These are phyloP conservation scores for Xylaria sp. DNA, from an alignment of 2,329 filamentous ascomycete species.

Conservation along the genomic window DNA sequence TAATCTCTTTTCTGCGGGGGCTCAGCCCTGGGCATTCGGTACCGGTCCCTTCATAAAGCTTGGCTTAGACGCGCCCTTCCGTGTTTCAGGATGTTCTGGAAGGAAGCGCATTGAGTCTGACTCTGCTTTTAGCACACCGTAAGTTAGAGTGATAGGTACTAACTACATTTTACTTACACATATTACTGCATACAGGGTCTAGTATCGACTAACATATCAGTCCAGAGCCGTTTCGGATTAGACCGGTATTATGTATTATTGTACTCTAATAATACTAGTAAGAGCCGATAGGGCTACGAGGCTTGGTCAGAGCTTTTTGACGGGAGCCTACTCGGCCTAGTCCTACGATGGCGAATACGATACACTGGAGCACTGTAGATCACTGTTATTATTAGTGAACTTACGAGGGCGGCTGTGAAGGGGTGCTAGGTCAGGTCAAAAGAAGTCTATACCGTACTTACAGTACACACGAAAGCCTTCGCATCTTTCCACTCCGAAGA, in stretches of 20 bases:
- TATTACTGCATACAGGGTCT: slow-evolving; percentile 1
- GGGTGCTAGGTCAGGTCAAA: not conserved
- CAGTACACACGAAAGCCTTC: not conserved
- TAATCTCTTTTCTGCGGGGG: slow-evolving; percentile 11
- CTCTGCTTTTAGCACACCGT: slow-evolving; percentile 23
- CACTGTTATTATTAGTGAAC: slow-evolving; percentile 26
- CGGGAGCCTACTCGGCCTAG: slow-evolving; percentile 19
- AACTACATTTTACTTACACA: no score
- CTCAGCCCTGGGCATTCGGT: not conserved
- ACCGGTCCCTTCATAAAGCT: slow-evolving; percentile 27
- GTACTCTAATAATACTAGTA: not conserved
- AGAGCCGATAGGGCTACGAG: slow-evolving; percentile 21
- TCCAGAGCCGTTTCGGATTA: slow-evolving; percentile 1
- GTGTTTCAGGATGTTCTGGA: slow-evolving; percentile 37
- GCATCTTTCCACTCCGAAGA: not conserved
- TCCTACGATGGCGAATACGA: slow-evolving; percentile 7
- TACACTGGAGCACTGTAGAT: slow-evolving; percentile 22
- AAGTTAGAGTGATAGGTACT: not conserved
- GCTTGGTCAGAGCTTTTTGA: slow-evolving; percentile 10
- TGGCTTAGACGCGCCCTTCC: slow-evolving; percentile 21
- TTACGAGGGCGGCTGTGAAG: not conserved
- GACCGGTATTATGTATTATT: not conserved
- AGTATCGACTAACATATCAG: not conserved
- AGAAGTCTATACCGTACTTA: slow-evolving; percentile 7
- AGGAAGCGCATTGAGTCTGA: slow-evolving; percentile 33